phyloP scores from a whole-genome alignment of 148 eudicot species.

The Vaccinium darrowii region DNA sequence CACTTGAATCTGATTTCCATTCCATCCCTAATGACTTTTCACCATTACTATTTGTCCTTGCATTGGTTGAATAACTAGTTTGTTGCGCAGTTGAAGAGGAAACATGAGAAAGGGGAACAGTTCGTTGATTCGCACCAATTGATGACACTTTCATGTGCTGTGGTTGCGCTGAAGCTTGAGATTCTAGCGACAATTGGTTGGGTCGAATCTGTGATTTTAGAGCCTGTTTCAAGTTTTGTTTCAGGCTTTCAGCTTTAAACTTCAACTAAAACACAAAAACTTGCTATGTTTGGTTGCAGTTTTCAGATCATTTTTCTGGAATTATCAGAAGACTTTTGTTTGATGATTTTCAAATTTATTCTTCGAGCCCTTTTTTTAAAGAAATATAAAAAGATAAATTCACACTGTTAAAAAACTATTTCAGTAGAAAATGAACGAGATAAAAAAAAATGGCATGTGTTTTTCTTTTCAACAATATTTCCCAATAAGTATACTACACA shows the following conservation, averaged over 20 bases:
- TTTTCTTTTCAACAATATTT: neutral
- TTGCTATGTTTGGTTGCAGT: neutral
- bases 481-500: neutral
- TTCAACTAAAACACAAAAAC: slow-evolving; percentile 7
- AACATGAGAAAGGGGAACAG: slow-evolving; percentile 39
- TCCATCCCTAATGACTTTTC: slow-evolving; percentile 42
- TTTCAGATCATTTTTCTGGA: neutral
- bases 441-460: neutral
- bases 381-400: neutral
- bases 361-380: neutral
- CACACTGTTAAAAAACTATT: neutral
- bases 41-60: slow-evolving; percentile 37
- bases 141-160: slow-evolving; percentile 38
- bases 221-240: slow-evolving; percentile 29
- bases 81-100: slow-evolving; percentile 30
- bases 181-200: slow-evolving; percentile 36
- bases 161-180: slow-evolving; percentile 48
- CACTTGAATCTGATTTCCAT: slow-evolving; percentile 45
- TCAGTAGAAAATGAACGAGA: neutral
- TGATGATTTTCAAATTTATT: neutral
- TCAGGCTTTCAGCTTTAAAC: slow-evolving; percentile 22
- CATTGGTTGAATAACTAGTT: slow-evolving; percentile 36
- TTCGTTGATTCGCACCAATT: slow-evolving; percentile 29
- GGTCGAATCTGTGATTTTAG: slow-evolving; percentile 38
- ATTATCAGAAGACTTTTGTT: neutral